Percentiles rank a stretch among this genome's conserved stretches.
phyloP scores from a whole-genome alignment of 2,329 filamentous ascomycete species.

The Pseudogymnoascus sp. region DNA sequence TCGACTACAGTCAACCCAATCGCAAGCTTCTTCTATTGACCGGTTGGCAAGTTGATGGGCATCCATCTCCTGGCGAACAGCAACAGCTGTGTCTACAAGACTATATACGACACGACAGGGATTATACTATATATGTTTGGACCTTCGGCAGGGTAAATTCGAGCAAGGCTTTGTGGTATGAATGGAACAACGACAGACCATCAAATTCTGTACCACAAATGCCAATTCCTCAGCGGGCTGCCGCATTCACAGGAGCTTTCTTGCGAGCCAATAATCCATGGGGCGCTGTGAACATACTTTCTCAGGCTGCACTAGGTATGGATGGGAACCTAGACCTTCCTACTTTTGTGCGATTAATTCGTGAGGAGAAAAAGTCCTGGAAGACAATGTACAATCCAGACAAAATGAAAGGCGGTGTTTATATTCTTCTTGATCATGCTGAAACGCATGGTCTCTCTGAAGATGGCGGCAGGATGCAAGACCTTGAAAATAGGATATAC shows the following conservation, averaged over 20 bases:
- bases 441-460: background rate
- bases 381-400: background rate
- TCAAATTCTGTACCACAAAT: background rate
- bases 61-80: background rate
- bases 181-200: background rate
- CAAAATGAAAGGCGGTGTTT: background rate
- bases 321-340: background rate
- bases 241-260: background rate
- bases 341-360: background rate
- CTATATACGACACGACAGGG: background rate
- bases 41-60: conserved; percentile 17
- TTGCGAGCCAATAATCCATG: background rate
- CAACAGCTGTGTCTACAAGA: background rate
- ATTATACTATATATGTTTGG: background rate
- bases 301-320: background rate
- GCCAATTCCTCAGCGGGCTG: background rate
- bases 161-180: background rate
- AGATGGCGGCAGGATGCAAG: background rate
- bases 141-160: background rate
- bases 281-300: background rate
- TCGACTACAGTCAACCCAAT: conserved; percentile 16
- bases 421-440: background rate
- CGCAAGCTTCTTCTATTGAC: conserved; percentile 22
- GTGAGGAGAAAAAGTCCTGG: background rate
- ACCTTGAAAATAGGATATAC: background rate